Conservation (phyloP, 148 eudicot species). For the Cornus suecica region DNA sequence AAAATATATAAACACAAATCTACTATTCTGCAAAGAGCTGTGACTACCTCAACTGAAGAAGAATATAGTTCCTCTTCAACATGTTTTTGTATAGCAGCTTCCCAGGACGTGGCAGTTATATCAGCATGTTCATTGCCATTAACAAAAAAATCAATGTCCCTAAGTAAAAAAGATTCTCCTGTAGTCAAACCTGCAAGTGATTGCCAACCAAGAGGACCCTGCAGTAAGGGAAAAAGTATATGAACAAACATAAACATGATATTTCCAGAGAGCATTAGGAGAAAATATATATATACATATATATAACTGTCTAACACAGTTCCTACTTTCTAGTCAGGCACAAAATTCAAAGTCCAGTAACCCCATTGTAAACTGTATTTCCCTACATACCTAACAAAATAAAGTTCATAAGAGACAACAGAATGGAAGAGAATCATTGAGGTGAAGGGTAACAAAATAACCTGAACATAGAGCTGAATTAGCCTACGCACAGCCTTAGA, state of each 20-base stretch:
- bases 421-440: not conserved
- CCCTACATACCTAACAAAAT: conserved; percentile 4
- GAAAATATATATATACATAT: not conserved
- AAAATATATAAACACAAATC: not conserved
- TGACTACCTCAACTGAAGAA: conserved; percentile 68
- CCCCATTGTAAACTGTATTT: not conserved
- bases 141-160: conserved; percentile 50
- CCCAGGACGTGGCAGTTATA: conserved; percentile 86
- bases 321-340: not conserved
- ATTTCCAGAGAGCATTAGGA: not conserved
- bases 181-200: conserved; percentile 58
- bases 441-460: conserved; percentile 23
- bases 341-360: not conserved
- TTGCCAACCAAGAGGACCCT: conserved; percentile 98
- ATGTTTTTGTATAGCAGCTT: conserved; percentile 88
- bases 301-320: conserved; percentile 1
- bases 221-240: conserved; percentile 14
- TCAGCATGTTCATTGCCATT: conserved; percentile 58
- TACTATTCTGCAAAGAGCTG: not conserved
- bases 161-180: conserved; percentile 52
- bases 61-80: conserved; percentile 80
- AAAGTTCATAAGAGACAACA: not conserved
- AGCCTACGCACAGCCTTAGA: conserved; percentile 76
- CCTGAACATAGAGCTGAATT: conserved; percentile 95
- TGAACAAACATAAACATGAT: not conserved